Evolutionary conservation across 805 yeast genomes (phyloP).

Genomic region (Teunomyces kruisii): DNA sequence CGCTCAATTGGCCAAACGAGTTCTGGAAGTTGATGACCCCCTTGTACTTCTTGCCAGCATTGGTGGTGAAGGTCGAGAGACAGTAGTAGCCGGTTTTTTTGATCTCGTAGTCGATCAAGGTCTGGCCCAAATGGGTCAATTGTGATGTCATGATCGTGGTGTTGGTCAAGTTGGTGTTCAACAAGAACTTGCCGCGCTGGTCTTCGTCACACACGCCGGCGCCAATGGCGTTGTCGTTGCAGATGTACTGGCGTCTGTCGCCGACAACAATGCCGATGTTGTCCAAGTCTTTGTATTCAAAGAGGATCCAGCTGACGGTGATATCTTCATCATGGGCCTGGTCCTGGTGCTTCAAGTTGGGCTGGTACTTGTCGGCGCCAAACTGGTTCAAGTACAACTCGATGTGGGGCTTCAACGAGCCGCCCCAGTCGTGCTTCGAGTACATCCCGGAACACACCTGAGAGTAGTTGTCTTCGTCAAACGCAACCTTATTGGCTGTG

Average conservation of each 20-base stretch:
- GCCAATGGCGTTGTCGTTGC: conserved; percentile 69
- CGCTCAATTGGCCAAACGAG: conserved; percentile 87
- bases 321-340: conserved; percentile 35
- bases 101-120: conserved; percentile 62
- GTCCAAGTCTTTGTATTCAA: conserved; percentile 78
- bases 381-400: conserved; percentile 28
- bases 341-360: conserved; percentile 19
- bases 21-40: conserved; percentile 84
- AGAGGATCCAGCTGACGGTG: conserved; percentile 66
- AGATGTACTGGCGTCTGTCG: conserved; percentile 59
- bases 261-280: conserved; percentile 59
- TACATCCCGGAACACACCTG: conserved; percentile 92
- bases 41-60: conserved; percentile 45
- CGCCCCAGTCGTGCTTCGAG: conserved; percentile 84
- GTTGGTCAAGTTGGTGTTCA: conserved; percentile 45
- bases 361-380: conserved; percentile 27
- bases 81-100: conserved; percentile 88
- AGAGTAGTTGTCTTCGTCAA: conserved; percentile 46
- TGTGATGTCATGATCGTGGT: conserved; percentile 58
- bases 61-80: conserved; percentile 64
- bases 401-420: conserved; percentile 59
- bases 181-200: conserved; percentile 63
- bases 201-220: conserved; percentile 50
- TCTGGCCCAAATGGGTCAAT: conserved; percentile 57
- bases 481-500: conserved; percentile 45